Percentiles rank a stretch among this genome's conserved stretches.
Conservation (phyloP, 192 early-diverging fungal genomes). For the Coemansia sp. region DNA sequence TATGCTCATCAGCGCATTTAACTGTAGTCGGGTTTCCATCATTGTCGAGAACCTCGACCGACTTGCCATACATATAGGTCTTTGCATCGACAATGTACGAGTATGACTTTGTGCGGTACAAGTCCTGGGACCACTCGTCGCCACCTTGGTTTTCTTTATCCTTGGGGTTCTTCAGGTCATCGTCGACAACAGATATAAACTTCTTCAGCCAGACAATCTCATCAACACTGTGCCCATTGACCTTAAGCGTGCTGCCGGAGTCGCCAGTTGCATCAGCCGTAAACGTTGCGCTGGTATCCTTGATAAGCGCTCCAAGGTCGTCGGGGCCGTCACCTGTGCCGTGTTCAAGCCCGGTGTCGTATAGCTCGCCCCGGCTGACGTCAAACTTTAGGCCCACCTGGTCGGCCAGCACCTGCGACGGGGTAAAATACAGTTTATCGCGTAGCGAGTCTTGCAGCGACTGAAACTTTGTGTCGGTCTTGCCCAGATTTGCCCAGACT, state of each 20-base stretch:
- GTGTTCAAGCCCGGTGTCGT: slow-evolving; percentile 52
- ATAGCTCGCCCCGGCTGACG: slow-evolving; percentile 48
- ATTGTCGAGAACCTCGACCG: slow-evolving; percentile 47
- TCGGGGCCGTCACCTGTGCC: slow-evolving; percentile 40
- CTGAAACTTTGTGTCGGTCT: slow-evolving; percentile 42
- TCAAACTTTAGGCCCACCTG: slow-evolving; percentile 29
- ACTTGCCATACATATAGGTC: slow-evolving; percentile 24
- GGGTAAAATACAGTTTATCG: slow-evolving; percentile 40
- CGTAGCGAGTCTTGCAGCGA: slow-evolving; percentile 36
- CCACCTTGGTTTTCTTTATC: slow-evolving; percentile 26
- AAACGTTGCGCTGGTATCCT: slow-evolving; percentile 18
- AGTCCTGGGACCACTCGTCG: slow-evolving; percentile 44
- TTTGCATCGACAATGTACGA: slow-evolving; percentile 23
- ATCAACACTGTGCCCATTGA: slow-evolving; percentile 35
- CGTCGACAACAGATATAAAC: slow-evolving; percentile 45
- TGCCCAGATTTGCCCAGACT: slow-evolving; percentile 44
- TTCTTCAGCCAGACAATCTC: slow-evolving; percentile 45
- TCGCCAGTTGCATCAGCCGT: slow-evolving; percentile 8
- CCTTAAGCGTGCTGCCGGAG: slow-evolving; percentile 32
- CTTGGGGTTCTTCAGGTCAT: slow-evolving; percentile 41
- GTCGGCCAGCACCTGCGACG: slow-evolving; percentile 34
- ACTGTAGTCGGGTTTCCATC: slow-evolving; percentile 15
- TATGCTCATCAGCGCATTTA: not conserved
- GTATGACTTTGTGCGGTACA: slow-evolving; percentile 52
- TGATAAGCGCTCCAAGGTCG: slow-evolving; percentile 26